phyloP scores from a whole-genome alignment of 2,329 filamentous ascomycete genomes.

The Fusarium sambucinum region DNA sequence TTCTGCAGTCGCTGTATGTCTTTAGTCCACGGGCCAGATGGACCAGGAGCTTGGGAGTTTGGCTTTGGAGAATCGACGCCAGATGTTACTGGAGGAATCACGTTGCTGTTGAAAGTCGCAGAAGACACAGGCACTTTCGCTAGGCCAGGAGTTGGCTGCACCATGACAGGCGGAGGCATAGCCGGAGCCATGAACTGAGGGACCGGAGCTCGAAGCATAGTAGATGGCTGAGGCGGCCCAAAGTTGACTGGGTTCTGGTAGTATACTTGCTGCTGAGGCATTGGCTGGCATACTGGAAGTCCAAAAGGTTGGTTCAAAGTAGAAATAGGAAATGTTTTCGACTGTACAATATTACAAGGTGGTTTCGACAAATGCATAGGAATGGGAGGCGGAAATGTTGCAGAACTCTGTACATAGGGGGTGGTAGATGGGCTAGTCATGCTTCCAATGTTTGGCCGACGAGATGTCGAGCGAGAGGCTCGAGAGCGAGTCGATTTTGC shows the following conservation, averaged over 20 bases:
- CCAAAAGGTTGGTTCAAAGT: constrained; percentile 26
- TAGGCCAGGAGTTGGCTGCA: constrained; percentile 1
- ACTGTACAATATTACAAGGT: constrained; percentile 31
- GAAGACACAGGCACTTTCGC: not conserved
- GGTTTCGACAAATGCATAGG: constrained; percentile 35
- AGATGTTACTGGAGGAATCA: not conserved
- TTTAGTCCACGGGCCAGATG: constrained; percentile 28
- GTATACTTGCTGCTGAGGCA: constrained; percentile 40
- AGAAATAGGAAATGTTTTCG: constrained; percentile 30
- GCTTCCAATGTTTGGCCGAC: constrained; percentile 12
- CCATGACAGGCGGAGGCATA: constrained; percentile 7
- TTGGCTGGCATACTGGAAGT: constrained; percentile 24
- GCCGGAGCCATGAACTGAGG: constrained; percentile 22
- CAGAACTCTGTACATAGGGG: constrained; percentile 42
- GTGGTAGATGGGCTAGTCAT: constrained; percentile 11
- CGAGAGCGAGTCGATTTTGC: constrained; percentile 13
- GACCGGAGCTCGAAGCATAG: constrained; percentile 21
- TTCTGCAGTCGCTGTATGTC: constrained; percentile 48
- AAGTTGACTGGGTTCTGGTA: constrained; percentile 40
- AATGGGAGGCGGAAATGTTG: constrained; percentile 32
- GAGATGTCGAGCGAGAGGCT: constrained; percentile 24
- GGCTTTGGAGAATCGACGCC: not conserved
- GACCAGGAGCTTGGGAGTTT: not conserved
- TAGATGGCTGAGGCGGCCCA: constrained; percentile 17
- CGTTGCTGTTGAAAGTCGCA: not conserved